A percentile compares a stretch with the other conserved stretches of the same genome.
phyloP scores from a whole-genome alignment of 768 basidiomycete species.

The Leccinum broughii region DNA sequence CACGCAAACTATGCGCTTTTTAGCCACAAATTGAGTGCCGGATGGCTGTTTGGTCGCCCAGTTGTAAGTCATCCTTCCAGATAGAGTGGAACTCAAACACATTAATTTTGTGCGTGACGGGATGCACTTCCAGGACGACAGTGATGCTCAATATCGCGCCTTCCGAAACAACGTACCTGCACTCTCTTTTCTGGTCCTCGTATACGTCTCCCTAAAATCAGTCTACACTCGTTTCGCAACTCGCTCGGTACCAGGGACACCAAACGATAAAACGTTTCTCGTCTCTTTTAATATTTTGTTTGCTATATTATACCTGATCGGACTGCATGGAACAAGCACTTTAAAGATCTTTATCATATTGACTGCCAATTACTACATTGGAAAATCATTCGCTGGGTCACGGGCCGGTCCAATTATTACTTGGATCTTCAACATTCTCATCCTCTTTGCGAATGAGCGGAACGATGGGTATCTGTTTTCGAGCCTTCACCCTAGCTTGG shows the following conservation, averaged over 20 bases:
- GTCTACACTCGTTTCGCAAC: conserved; percentile 40
- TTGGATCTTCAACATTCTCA: conserved; percentile 74
- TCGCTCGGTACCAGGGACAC: conserved; percentile 26
- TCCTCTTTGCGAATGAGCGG: conserved; percentile 78
- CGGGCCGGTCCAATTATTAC: conserved; percentile 53
- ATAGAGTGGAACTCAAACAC: neutral
- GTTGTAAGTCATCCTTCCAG: conserved; percentile 56
- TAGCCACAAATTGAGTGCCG: conserved; percentile 54
- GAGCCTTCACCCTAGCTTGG: conserved; percentile 52
- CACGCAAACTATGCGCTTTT: conserved; percentile 76
- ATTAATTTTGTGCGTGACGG: neutral
- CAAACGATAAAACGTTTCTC: conserved; percentile 36
- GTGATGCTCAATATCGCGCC: conserved; percentile 86
- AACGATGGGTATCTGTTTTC: conserved; percentile 74
- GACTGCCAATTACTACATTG: conserved; percentile 64
- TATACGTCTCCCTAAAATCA: conserved; percentile 59
- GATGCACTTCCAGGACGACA: conserved; percentile 70
- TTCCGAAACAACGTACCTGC: conserved; percentile 81
- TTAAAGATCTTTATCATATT: conserved; percentile 80
- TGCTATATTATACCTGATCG: conserved; percentile 62
- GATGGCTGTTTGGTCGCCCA: conserved; percentile 81
- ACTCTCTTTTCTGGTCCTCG: conserved; percentile 46
- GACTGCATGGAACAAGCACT: conserved; percentile 78
- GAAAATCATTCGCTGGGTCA: conserved; percentile 44
- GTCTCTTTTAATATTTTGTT: conserved; percentile 62